phyloP scores from a whole-genome alignment of 2,329 filamentous ascomycete species.

The Rosellinia necatrix region DNA sequence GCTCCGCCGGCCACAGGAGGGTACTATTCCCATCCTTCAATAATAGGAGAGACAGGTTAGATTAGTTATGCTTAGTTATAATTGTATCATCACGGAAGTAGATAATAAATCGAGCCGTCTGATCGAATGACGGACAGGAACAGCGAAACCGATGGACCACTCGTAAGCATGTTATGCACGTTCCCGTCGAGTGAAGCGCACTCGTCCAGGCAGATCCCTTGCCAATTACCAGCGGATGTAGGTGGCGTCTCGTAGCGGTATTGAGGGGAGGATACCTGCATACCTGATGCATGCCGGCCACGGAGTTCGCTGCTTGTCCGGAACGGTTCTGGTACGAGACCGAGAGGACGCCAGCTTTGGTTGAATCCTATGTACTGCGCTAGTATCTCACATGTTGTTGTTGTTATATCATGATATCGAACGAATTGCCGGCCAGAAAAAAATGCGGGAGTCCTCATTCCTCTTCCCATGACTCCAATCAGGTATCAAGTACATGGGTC shows the following conservation, averaged over 20 bases:
- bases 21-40: neutral
- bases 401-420: slow-evolving; percentile 19
- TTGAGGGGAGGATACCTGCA: slow-evolving; percentile 55
- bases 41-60: neutral
- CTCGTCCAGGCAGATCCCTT: slow-evolving; percentile 44
- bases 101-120: slow-evolving; percentile 29
- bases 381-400: slow-evolving; percentile 17
- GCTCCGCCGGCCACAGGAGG: neutral
- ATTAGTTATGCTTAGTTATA: neutral
- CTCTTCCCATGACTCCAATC: slow-evolving; percentile 17
- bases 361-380: slow-evolving; percentile 20
- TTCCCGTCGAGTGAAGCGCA: slow-evolving; percentile 45
- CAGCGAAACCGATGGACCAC: slow-evolving; percentile 40
- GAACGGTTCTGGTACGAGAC: slow-evolving; percentile 16
- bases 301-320: slow-evolving; percentile 38
- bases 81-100: neutral
- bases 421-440: slow-evolving; percentile 18
- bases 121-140: slow-evolving; percentile 41
- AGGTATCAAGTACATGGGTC: slow-evolving; percentile 21
- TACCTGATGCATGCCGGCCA: slow-evolving; percentile 49
- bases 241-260: slow-evolving; percentile 53
- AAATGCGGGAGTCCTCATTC: slow-evolving; percentile 20
- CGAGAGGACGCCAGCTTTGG: slow-evolving; percentile 13
- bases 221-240: slow-evolving; percentile 49
- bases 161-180: slow-evolving; percentile 46